Percentiles rank a stretch among this genome's conserved stretches.
These are phyloP conservation scores for Vinca major DNA, from an alignment of 305 asterid genomes.

Conservation along the genomic window DNA sequence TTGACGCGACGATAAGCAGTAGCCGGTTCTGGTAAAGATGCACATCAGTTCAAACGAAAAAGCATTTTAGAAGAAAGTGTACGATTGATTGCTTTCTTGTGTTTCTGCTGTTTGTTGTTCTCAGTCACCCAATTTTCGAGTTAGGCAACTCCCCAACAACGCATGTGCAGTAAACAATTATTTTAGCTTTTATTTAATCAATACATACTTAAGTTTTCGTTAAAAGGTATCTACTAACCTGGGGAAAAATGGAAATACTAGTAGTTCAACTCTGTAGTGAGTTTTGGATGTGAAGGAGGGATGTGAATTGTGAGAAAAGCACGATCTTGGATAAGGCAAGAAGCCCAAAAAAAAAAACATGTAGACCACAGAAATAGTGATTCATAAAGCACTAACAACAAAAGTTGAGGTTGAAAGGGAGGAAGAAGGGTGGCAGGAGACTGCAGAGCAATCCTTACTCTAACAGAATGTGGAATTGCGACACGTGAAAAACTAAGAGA, in stretches of 20 bases:
- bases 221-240: not conserved
- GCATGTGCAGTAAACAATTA: not conserved
- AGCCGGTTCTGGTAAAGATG: not conserved
- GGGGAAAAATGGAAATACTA: not conserved
- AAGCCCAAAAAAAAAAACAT: not conserved
- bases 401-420: not conserved
- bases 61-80: constrained; percentile 2
- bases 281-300: not conserved
- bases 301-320: not conserved
- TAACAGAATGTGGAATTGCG: not conserved
- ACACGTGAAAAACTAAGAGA: not conserved
- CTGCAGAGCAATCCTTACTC: not conserved
- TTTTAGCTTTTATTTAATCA: not conserved
- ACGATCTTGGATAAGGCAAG: constrained; percentile 5
- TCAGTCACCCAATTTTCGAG: not conserved
- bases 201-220: not conserved
- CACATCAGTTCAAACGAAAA: constrained; percentile 6
- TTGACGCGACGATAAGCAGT: not conserved
- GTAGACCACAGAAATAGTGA: not conserved
- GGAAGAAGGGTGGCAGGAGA: constrained; percentile 1
- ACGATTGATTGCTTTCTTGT: not conserved
- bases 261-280: not conserved
- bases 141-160: not conserved
- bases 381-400: not conserved
- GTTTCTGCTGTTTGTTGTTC: not conserved